Percentiles rank a stretch among this genome's conserved stretches.
Conservation (phyloP, 2,329 filamentous ascomycete species). For the Aspergillus aculeatus region DNA sequence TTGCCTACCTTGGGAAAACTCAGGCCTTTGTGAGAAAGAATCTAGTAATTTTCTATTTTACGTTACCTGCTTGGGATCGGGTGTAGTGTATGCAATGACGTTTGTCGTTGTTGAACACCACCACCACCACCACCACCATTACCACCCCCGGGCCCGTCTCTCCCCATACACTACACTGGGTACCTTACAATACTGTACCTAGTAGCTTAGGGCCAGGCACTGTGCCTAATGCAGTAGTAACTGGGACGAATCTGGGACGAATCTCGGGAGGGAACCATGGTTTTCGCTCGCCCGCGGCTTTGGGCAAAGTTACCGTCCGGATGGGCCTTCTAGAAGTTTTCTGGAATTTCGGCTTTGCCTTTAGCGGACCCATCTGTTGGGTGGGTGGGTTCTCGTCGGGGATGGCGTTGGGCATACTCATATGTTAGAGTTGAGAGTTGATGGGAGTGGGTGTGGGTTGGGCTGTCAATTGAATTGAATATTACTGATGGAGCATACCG, state of each 20-base stretch:
- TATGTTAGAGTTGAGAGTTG: too few species aligned
- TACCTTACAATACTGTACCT: too few species aligned
- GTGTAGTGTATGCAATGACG: not conserved
- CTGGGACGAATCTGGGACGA: not conserved
- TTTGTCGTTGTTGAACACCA: not conserved
- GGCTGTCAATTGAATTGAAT: too few species aligned
- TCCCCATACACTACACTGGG: too few species aligned
- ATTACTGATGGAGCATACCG: too few species aligned
- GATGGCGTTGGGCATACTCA: not conserved
- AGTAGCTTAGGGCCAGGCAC: too few species aligned
- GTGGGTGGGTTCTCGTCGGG: conserved; percentile 1
- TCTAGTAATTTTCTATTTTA: not conserved
- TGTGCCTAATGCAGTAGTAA: not conserved
- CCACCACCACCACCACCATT: too few species aligned
- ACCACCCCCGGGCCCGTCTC: too few species aligned
- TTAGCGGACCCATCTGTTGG: not conserved
- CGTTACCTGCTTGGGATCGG: not conserved
- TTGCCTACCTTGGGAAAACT: not conserved
- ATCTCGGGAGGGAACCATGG: conserved; percentile 13
- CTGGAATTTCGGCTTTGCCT: conserved; percentile 10
- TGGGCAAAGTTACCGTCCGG: not conserved
- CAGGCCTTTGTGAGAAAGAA: not conserved
- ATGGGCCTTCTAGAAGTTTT: conserved; percentile 14
- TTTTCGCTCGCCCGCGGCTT: not conserved
- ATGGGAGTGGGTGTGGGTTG: too few species aligned